Conservation (phyloP, 768 basidiomycete species). For the Suillus brevipes region DNA sequence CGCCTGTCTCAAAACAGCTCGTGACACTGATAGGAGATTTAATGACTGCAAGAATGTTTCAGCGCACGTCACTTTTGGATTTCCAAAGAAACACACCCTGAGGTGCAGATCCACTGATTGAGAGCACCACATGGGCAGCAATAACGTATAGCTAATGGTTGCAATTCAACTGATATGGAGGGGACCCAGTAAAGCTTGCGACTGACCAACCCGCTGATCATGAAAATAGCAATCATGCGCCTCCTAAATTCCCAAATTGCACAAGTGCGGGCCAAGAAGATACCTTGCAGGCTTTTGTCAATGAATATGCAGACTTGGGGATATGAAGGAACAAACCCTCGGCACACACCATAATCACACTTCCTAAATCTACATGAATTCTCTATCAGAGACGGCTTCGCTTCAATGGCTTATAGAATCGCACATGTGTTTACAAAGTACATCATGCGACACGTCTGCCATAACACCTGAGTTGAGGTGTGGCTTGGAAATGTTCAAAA, state of each 20-base stretch:
- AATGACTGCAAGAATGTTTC: background rate
- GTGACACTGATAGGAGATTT: background rate
- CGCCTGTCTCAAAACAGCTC: background rate
- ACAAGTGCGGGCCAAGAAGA: background rate
- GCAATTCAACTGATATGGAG: background rate
- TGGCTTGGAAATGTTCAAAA: background rate
- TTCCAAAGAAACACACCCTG: background rate
- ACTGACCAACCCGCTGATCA: background rate
- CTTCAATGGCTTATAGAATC: background rate
- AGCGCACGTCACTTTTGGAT: background rate
- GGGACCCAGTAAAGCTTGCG: background rate
- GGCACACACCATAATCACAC: background rate
- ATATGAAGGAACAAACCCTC: constrained; percentile 1
- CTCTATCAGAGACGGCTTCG: background rate
- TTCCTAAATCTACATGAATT: background rate
- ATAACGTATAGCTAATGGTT: background rate
- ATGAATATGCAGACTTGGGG: background rate
- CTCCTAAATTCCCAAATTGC: constrained; percentile 1
- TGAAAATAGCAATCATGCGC: background rate
- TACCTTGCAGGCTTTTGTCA: background rate
- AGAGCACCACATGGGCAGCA: background rate
- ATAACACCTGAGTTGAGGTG: background rate
- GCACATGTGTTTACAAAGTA: background rate
- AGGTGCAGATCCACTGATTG: background rate
- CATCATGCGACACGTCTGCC: background rate